These are phyloP conservation scores for Melampsora occidentalis DNA, from an alignment of 1,284 basidiomycete species.

Conservation along the genomic window DNA sequence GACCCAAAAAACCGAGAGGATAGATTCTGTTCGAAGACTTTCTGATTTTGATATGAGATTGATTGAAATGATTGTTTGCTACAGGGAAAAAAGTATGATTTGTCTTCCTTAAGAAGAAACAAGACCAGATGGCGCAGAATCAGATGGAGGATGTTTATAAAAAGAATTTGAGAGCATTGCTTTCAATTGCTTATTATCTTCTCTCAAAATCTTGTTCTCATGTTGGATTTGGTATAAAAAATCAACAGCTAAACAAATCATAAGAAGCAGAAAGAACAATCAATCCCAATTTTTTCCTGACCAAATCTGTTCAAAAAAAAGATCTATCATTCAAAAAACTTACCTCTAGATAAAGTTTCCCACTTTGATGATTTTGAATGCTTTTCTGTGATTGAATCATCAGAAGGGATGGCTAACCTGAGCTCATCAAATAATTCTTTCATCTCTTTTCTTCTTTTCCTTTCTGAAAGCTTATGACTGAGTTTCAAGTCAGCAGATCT, in stretches of 20 bases:
- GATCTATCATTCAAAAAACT: conserved; percentile 46
- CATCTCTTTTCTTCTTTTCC: conserved; percentile 94
- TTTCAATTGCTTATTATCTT: conserved; percentile 26
- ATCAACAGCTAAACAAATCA: conserved; percentile 21
- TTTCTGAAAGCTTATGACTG: conserved; percentile 88
- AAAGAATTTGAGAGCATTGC: neutral
- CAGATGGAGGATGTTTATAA: too few relatives aligned
- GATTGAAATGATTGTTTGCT: too few relatives aligned
- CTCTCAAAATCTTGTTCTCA: conserved; percentile 29
- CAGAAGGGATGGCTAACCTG: conserved; percentile 80
- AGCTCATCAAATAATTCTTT: conserved; percentile 93
- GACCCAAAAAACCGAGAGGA: too few relatives aligned
- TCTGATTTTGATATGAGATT: too few relatives aligned
- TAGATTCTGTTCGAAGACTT: too few relatives aligned
- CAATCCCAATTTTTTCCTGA: neutral
- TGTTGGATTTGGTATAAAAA: conserved; percentile 26
- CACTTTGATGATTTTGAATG: conserved; percentile 94
- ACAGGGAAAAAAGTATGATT: too few relatives aligned
- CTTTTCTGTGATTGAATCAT: conserved; percentile 54
- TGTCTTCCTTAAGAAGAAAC: too few relatives aligned
- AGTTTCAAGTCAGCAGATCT: conserved; percentile 84
- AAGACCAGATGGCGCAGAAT: too few relatives aligned
- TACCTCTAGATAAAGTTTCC: conserved; percentile 92
- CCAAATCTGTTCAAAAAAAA: neutral
- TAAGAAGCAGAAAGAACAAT: neutral